phyloP scores from a whole-genome alignment of 1,284 basidiomycete species.

The Ganoderma boninense region DNA sequence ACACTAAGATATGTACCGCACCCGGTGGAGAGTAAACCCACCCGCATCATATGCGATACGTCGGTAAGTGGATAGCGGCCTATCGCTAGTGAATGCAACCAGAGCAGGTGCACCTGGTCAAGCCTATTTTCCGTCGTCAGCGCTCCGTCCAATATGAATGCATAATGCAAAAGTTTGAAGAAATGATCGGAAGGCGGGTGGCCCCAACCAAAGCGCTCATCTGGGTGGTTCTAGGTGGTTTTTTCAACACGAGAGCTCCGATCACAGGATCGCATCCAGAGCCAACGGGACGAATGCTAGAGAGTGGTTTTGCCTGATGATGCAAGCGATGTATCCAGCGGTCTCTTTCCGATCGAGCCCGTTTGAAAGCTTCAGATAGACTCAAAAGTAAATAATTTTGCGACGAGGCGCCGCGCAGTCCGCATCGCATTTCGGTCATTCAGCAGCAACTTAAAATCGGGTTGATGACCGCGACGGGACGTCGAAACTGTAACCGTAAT shows the following conservation, averaged over 20 bases:
- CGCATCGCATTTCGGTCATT: constrained; percentile 2
- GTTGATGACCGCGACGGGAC: not conserved
- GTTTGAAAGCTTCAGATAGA: not conserved
- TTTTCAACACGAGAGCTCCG: not conserved
- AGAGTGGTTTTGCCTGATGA: not conserved
- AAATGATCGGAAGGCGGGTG: not conserved
- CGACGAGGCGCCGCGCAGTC: not conserved
- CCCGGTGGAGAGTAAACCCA: not conserved
- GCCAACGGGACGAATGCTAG: not conserved
- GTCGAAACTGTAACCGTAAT: not conserved
- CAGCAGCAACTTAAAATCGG: not conserved
- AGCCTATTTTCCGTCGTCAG: not conserved
- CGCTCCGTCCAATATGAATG: not conserved
- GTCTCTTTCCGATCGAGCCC: not conserved
- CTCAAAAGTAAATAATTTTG: not conserved
- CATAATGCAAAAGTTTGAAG: not conserved
- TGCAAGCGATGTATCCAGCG: not conserved
- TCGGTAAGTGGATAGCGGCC: not conserved
- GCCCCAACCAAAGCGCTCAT: not conserved
- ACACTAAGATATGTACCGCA: not conserved
- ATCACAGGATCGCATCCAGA: not conserved
- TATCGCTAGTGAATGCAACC: not conserved
- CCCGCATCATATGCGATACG: not conserved
- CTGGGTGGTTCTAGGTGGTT: not conserved
- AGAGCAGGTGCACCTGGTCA: not conserved